A percentile compares a stretch with the other conserved stretches of the same genome.
phyloP scores from a whole-genome alignment of 768 basidiomycete genomes.

The Serpula lacrymans region DNA sequence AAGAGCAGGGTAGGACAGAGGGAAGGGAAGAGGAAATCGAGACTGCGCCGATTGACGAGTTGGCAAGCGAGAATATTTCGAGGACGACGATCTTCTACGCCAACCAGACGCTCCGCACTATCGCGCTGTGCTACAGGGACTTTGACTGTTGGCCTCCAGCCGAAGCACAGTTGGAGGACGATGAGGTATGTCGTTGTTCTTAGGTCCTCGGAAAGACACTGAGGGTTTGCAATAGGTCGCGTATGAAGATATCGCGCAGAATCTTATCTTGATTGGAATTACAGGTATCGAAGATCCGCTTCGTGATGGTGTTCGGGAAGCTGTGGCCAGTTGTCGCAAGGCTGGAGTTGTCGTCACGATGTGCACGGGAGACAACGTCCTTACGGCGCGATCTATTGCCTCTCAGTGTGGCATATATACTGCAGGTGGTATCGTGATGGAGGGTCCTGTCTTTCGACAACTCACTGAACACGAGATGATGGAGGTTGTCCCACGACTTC shows the following conservation, averaged over 20 bases:
- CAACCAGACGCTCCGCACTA: conserved; percentile 91
- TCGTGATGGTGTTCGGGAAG: conserved; percentile 83
- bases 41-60: conserved; percentile 57
- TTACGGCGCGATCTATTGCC: conserved; percentile 95
- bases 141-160: conserved; percentile 82
- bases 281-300: conserved; percentile 97
- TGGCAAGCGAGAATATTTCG: conserved; percentile 77
- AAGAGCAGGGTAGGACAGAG: conserved; percentile 12
- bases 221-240: conserved; percentile 44
- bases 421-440: conserved; percentile 94
- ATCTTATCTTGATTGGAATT: conserved; percentile 85
- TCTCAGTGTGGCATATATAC: conserved; percentile 95
- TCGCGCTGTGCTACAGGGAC: conserved; percentile 92
- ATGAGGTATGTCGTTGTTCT: conserved; percentile 46
- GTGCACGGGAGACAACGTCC: conserved; percentile 97
- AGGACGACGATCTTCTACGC: conserved; percentile 98
- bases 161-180: conserved; percentile 35
- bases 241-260: conserved; percentile 62
- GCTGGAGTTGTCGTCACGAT: conserved; percentile 96
- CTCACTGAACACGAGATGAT: conserved; percentile 67
- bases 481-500: conserved; percentile 85
- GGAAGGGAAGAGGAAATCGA: conserved; percentile 39
- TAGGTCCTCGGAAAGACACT: conserved; percentile 11
- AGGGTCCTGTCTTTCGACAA: conserved; percentile 89
- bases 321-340: conserved; percentile 80